Evolutionary conservation across 768 basidiomycete species (phyloP), one percentile per base, ranked within the genome.

Genomic region (Auriscalpium vulgare): DNA sequence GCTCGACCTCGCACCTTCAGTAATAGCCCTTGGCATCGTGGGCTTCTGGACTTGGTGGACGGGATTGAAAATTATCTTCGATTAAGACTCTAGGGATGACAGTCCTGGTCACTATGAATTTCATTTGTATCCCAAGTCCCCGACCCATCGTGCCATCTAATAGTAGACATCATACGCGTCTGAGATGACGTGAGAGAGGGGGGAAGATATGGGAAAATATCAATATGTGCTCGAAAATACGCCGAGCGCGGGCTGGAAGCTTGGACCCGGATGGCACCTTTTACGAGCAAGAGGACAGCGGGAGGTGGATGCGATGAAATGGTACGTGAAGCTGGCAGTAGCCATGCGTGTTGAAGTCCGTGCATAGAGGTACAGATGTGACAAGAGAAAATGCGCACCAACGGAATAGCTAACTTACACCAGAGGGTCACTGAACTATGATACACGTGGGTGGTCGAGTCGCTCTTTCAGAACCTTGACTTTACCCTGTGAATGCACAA

Each of bases 221-320:
- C 54, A 54, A 72, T 88, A 40, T 88, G 63, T 79, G 87, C 85
- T 85, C 83, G 81, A 84, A 74, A 69, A 88, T 88, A 88, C 87
- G 83, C 87, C 85, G 70, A 56, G 65, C 65, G 68, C 76, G 78
- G 79, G 78, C 74, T 78, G 77, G 72, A 71, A 64, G 64, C 76
- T 87, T 75, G 66, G 58, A 73, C 79, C 81, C 78, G 78, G 63
- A 72, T 67, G 84, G 87, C 85, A 88, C 87, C 87, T 87, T 84
- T 37, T 83, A 83, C 80, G 74, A 85, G 87, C 88, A 79, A 66
- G 50, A 50, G 47, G 44, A 43, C 13, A 43, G 40, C 40, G 14
- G 40, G 40, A 43, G 0, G 40, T 43, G 40, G 40, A 43, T 43
- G 17, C 4, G 40, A 8, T 43, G 13, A 43, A 43, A 6, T 14